Base-by-base conservation (phyloP, 2,329 filamentous ascomycete species). In the Pseudogymnoascus destructans region DNA sequence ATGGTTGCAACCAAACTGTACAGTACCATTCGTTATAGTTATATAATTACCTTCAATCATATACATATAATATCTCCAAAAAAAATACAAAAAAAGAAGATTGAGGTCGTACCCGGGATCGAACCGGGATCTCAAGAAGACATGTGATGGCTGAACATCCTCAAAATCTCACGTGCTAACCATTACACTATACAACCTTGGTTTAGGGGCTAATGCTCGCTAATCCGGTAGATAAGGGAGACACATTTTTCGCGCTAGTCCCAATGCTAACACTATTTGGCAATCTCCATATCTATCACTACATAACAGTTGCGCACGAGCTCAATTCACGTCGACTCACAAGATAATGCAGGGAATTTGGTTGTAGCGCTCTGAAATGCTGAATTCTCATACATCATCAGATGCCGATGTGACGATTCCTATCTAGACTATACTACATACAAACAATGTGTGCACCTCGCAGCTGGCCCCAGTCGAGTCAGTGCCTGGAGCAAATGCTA, bases 341-440 rank as follows among this genome's bases (percentile, higher is more conserved):
- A 5, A 27, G 3, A 17, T 17, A 17, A 11, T 17, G 9, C n/a
- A 30, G 23, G 4, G 25, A 25, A 11, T 13, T 49, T 5, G 13
- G 42, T 52, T 21, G 13, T 52, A 19, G 10, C 7, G 46, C 46
- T 52, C 46, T 52, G 46, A 52, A 52, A 19, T 52, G 46, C 46
- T 32, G 46, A 30, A 30, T 52, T 52, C 8, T 52, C 46, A 52
- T 30, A 17, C 46, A 52, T 52, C 46, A 52, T 30, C 46, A 52
- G 46, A 52, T 30, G 46, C 46, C 30, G 15, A 52, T 52, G 13
- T 27, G 46, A 52, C 30, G 46, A 52, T 52, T 36, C 46, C 46
- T 52, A 52, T 52, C 46, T 52, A 52, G 46, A 52, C 46, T 52
- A 52, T 52, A 52, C 46, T 52, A 52, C 46, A 52, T 52, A 52